Conservation (phyloP, 352 stramenopile genomes). For the Pythium myriotylum region DNA sequence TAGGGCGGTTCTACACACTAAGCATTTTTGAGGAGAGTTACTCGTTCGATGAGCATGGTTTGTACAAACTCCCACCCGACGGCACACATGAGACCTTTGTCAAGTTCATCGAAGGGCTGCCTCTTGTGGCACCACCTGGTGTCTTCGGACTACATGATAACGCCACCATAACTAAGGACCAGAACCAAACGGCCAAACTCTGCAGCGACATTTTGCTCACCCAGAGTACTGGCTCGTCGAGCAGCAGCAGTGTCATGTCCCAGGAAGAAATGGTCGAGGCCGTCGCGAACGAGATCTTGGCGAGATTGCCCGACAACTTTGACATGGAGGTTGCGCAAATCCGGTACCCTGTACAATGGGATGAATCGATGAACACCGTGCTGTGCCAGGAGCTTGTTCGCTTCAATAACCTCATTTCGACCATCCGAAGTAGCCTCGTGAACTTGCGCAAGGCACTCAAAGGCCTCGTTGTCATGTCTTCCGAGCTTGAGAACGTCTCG, state of each 20-base stretch:
- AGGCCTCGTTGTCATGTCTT: slow-evolving; percentile 93
- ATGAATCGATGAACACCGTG: slow-evolving; percentile 95
- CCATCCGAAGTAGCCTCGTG: slow-evolving; percentile 82
- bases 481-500: slow-evolving; percentile 92
- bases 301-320: slow-evolving; percentile 87
- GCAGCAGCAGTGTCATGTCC: slow-evolving; percentile 61
- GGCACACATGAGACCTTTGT: slow-evolving; percentile 77
- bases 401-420: slow-evolving; percentile 93
- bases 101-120: slow-evolving; percentile 86
- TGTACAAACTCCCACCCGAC: slow-evolving; percentile 80
- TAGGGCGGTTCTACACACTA: slow-evolving; percentile 75
- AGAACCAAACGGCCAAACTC: slow-evolving; percentile 94
- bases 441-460: slow-evolving; percentile 91
- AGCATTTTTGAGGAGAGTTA: slow-evolving; percentile 67
- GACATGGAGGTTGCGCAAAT: slow-evolving; percentile 94
- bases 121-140: slow-evolving; percentile 85
- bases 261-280: slow-evolving; percentile 90
- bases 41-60: slow-evolving; percentile 62
- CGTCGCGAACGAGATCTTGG: slow-evolving; percentile 87
- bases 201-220: slow-evolving; percentile 93
- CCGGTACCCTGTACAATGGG: slow-evolving; percentile 90
- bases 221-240: slow-evolving; percentile 75
- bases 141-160: slow-evolving; percentile 95
- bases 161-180: slow-evolving; percentile 93
- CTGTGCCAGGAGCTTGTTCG: slow-evolving; percentile 93